Conservation (phyloP, 495 filamentous ascomycete genomes). For the Xylaria acuta region DNA sequence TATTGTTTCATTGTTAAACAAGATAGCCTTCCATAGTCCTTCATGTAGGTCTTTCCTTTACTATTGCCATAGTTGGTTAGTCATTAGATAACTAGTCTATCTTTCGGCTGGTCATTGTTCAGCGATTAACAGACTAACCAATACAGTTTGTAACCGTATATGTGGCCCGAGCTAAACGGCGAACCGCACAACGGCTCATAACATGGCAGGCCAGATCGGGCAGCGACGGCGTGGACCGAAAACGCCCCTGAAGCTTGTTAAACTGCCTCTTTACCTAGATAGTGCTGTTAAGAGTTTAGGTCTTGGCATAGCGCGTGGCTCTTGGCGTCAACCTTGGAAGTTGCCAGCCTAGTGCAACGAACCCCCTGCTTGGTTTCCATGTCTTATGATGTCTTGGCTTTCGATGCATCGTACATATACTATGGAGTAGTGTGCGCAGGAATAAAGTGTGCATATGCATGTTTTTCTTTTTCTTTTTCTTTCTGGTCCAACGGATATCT, state of each 20-base stretch:
- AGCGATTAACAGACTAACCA: background rate
- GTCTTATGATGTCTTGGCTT: constrained; percentile 13
- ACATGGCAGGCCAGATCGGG: background rate
- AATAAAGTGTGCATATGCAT: constrained; percentile 21
- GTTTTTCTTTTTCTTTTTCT: constrained; percentile 8
- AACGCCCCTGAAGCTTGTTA: constrained; percentile 7
- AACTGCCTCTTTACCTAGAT: background rate
- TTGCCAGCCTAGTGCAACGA: background rate
- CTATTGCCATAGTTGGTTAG: background rate
- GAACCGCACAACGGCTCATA: constrained; percentile 3
- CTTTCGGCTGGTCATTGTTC: background rate
- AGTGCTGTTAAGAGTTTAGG: background rate
- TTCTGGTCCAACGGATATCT: background rate
- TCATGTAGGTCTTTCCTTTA: background rate
- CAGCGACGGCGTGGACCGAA: background rate
- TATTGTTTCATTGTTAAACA: background rate
- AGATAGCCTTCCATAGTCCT: background rate
- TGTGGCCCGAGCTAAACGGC: background rate
- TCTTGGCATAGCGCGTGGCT: background rate
- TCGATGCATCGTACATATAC: constrained; percentile 25
- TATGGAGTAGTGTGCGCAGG: constrained; percentile 3
- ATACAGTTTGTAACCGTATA: background rate
- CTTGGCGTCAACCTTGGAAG: background rate
- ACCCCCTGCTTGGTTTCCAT: constrained; percentile 3
- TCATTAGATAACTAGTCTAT: background rate